Evolutionary conservation across 2,329 filamentous ascomycete species (phyloP).

Genomic region (Plenodomus biglobosus): DNA sequence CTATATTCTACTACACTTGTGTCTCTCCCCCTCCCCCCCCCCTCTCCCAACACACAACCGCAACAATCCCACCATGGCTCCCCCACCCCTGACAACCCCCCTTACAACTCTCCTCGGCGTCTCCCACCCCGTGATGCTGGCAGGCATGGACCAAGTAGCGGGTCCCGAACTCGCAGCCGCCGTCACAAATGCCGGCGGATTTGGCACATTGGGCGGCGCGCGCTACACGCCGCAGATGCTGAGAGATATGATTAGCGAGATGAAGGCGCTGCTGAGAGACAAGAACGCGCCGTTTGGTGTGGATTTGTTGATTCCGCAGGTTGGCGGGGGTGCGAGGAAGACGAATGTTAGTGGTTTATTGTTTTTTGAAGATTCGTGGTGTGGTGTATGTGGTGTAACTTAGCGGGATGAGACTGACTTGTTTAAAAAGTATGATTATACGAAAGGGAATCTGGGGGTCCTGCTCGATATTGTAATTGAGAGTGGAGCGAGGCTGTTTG

Average conservation of each 20-base stretch:
- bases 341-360: constrained; percentile 35
- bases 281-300: constrained; percentile 39
- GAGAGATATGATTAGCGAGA: constrained; percentile 31
- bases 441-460: constrained; percentile 33
- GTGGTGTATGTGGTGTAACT: background rate
- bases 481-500: constrained; percentile 38
- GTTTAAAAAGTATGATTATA: constrained; percentile 32
- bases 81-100: constrained; percentile 12
- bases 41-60: too few relatives aligned
- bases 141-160: constrained; percentile 29
- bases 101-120: constrained; percentile 24
- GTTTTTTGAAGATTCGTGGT: background rate
- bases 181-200: constrained; percentile 30
- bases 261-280: constrained; percentile 22
- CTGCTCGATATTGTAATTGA: constrained; percentile 40
- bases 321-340: constrained; percentile 37
- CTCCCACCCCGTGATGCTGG: constrained; percentile 32
- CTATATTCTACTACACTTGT: too few relatives aligned
- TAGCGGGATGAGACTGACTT: background rate
- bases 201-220: constrained; percentile 29
- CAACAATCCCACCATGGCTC: background rate
- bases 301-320: constrained; percentile 40
- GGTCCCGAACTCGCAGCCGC: constrained; percentile 29
- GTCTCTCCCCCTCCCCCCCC: too few relatives aligned
- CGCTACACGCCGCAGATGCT: constrained; percentile 30